These are phyloP conservation scores for Diaporthe sp. DNA, from an alignment of 2,329 filamentous ascomycete species.

Conservation along the genomic window DNA sequence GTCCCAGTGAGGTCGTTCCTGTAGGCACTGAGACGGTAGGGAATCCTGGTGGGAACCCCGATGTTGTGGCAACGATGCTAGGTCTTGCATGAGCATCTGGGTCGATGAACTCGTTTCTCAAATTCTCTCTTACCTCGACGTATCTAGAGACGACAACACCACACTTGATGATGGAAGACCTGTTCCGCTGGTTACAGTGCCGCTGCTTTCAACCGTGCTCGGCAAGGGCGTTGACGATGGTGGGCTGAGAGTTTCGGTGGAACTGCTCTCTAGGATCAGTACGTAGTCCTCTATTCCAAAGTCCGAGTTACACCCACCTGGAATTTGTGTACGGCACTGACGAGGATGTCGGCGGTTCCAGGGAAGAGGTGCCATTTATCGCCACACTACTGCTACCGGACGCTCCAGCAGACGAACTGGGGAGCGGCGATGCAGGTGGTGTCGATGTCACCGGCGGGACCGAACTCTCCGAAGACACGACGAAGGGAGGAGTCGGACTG, in stretches of 20 bases:
- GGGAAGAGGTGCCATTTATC: slow-evolving; percentile 33
- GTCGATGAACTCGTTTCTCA: not conserved
- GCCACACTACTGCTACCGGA: not conserved
- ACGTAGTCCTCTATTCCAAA: not conserved
- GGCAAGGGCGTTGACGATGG: not conserved
- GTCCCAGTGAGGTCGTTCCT: slow-evolving; percentile 15
- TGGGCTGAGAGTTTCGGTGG: not conserved
- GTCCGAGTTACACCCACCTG: slow-evolving; percentile 16
- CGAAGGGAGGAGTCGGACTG: not conserved
- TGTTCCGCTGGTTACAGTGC: not conserved
- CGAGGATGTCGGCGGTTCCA: slow-evolving; percentile 40
- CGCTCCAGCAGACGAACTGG: slow-evolving; percentile 17
- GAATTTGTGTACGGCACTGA: slow-evolving; percentile 37
- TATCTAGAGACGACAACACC: not conserved
- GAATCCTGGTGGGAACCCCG: slow-evolving; percentile 5
- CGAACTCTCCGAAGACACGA: not conserved
- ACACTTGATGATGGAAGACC: slow-evolving; percentile 11
- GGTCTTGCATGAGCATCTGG: not conserved
- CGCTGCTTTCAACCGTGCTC: slow-evolving; percentile 12
- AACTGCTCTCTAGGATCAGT: slow-evolving; percentile 24
- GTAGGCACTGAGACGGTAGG: slow-evolving; percentile 15
- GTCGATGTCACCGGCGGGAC: not conserved
- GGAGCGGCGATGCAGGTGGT: not conserved
- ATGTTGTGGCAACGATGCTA: slow-evolving; percentile 11
- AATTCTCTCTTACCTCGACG: slow-evolving; percentile 25